Percentiles rank a stretch among this genome's conserved stretches.
Conservation (phyloP, 345 rosid species). For the Aethionema arabicum region DNA sequence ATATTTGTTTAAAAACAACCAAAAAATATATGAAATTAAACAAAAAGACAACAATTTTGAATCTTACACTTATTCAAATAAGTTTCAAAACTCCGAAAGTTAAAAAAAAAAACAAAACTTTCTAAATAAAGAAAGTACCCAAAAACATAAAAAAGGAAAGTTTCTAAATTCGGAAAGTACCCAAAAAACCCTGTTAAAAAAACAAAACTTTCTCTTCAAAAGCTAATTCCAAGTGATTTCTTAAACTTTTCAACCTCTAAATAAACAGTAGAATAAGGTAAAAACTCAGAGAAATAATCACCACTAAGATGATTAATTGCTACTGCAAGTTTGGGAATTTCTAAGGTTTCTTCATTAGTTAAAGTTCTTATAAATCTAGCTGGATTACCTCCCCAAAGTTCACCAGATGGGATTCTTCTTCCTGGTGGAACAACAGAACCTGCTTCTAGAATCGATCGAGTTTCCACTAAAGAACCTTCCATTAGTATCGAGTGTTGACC, state of each 20-base stretch:
- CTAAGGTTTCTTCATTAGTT: constrained; percentile 88
- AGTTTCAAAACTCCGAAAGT: too few species aligned
- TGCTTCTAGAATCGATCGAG: constrained; percentile 88
- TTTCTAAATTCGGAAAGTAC: constrained; percentile 23
- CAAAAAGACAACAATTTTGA: too few species aligned
- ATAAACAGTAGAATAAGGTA: constrained; percentile 89
- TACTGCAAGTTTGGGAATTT: constrained; percentile 94
- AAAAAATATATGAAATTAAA: too few species aligned
- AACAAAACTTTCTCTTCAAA: constrained; percentile 14
- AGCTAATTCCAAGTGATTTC: constrained; percentile 59
- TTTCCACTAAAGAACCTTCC: constrained; percentile 97
- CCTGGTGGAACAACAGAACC: constrained; percentile 97
- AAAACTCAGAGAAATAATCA: constrained; percentile 72
- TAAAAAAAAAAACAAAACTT: too few species aligned
- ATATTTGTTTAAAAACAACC: too few species aligned
- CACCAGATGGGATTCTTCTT: constrained; percentile 92
- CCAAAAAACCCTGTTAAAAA: constrained; percentile 30
- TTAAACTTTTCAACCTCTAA: constrained; percentile 94
- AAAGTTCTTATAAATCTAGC: constrained; percentile 79
- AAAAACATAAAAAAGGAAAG: neutral
- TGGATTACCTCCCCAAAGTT: constrained; percentile 98
- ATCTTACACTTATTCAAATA: too few species aligned
- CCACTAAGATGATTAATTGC: constrained; percentile 85
- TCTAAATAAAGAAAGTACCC: too few species aligned
- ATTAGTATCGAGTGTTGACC: constrained; percentile 96